A percentile compares a stretch with the other conserved stretches of the same genome.
These are phyloP conservation scores for Cystobasidiaceae sp. DNA, from an alignment of 1,284 basidiomycete species.

Conservation along the genomic window DNA sequence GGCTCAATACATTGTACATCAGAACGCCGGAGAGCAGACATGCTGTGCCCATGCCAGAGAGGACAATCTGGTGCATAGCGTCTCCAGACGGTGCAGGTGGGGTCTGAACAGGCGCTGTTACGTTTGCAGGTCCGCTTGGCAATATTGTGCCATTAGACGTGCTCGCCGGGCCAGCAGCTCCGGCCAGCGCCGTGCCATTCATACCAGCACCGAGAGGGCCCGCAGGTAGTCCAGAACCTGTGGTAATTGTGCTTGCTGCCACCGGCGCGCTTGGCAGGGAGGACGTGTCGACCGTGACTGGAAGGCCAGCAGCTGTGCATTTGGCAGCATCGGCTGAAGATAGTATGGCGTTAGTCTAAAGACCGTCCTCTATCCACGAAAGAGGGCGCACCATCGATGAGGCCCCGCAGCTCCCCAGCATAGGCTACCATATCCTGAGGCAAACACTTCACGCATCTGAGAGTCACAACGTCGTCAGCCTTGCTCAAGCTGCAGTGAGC, in stretches of 20 bases:
- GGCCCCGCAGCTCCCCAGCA: not conserved
- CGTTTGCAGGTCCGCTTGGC: too few species aligned
- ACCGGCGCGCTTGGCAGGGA: not conserved
- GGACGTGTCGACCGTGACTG: not conserved
- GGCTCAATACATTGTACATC: too few species aligned
- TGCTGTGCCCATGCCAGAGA: too few species aligned
- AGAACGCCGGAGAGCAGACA: too few species aligned
- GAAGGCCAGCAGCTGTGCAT: not conserved
- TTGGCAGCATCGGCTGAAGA: not conserved
- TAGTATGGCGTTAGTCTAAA: not conserved
- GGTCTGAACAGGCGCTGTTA: too few species aligned
- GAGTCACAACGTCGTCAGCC: not conserved
- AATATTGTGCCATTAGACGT: too few species aligned
- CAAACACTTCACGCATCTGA: slow-evolving; percentile 1
- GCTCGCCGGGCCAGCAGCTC: too few species aligned
- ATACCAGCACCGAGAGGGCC: not conserved
- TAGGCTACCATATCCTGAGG: not conserved
- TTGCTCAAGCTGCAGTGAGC: not conserved
- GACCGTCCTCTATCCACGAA: not conserved
- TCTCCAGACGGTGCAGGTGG: too few species aligned
- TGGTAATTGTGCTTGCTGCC: not conserved
- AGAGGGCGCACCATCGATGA: not conserved
- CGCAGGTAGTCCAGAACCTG: not conserved
- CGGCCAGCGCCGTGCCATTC: not conserved
- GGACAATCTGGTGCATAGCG: too few species aligned